Evolutionary conservation across 768 basidiomycete species (phyloP).

Genomic region (Amanita rubescens): DNA sequence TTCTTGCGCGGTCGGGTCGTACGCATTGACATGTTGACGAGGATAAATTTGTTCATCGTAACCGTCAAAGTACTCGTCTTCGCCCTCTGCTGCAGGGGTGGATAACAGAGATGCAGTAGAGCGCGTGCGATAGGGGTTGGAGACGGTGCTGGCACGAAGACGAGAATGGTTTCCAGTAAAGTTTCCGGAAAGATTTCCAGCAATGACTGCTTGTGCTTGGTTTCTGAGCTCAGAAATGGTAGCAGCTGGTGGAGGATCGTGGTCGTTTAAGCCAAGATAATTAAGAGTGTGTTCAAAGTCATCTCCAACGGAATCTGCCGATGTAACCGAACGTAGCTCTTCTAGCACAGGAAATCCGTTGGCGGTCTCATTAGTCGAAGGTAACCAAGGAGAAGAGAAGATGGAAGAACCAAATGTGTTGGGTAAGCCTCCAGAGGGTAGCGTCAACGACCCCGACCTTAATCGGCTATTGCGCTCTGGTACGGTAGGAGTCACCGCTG

Average conservation of each 20-base stretch:
- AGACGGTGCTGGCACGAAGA: constrained; percentile 85
- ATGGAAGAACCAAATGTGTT: constrained; percentile 86
- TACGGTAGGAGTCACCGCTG: constrained; percentile 41
- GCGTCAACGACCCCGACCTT: constrained; percentile 87
- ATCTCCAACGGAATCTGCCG: constrained; percentile 73
- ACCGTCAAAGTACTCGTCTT: constrained; percentile 64
- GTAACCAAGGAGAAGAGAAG: constrained; percentile 87
- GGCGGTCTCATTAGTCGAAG: constrained; percentile 47
- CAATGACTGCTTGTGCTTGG: constrained; percentile 87
- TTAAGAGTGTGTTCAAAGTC: constrained; percentile 93
- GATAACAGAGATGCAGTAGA: constrained; percentile 55
- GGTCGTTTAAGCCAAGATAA: constrained; percentile 88
- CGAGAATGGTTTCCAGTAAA: constrained; percentile 66
- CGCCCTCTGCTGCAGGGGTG: constrained; percentile 65
- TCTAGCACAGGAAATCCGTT: constrained; percentile 63
- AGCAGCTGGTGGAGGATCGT: constrained; percentile 68
- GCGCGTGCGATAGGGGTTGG: constrained; percentile 79
- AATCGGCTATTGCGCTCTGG: constrained; percentile 74
- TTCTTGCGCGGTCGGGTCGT: constrained; percentile 48
- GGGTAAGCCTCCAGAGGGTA: constrained; percentile 68
- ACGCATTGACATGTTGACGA: constrained; percentile 55
- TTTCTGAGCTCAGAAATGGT: constrained; percentile 84
- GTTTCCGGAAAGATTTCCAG: constrained; percentile 76
- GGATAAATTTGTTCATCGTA: constrained; percentile 45
- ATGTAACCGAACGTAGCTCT: constrained; percentile 74